Base-by-base conservation (phyloP, 495 filamentous ascomycete genomes). In the Aspergillus sparsus region DNA sequence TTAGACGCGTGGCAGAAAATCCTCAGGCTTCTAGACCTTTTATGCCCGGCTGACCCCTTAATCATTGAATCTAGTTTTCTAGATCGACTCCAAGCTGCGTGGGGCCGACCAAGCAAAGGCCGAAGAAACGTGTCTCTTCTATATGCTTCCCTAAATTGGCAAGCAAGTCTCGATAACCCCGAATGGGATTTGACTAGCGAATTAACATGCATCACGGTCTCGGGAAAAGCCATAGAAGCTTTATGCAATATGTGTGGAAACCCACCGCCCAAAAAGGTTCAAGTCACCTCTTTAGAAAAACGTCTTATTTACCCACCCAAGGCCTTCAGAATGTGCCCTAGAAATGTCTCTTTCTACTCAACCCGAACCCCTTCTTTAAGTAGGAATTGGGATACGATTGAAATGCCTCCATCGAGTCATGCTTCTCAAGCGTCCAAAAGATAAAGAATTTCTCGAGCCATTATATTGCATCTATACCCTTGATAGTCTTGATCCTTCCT, bases 71-170 rank as follows among this genome's bases (percentile, higher is more conserved):
- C 52, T 3, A 5, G n/a, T 5, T 44, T 10, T 12, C 5, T 55
- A 31, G 37, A 44, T 45, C 37, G 11, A 21, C 31, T 55, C n/a
- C 5, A 18, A n/a, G 15, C 5, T 11, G 21, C 15, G 16, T 55
- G 52, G 52, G 52, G 36, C 9, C 18, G 33, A 18, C 52, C 18
- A 6, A 12, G 35, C 50, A 8, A 3, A 16, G 37, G 2, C 50
- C n/a, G n/a, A n/a, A n/a, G n/a, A n/a, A n/a, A n/a, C n/a, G n/a
- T n/a, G n/a, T n/a, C 50, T 16, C 16, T 37, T 15, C 7, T 53
- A 32, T 55, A 55, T 55, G 52, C 52, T 55, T 55, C 13, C 35
- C 52, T 55, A 10, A 8, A 44, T 31, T 55, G 52, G 52, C 36
- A 37, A 45, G 52, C 52, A 32, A 44, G 16, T 11, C 27, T 44